These are phyloP conservation scores for Phytophthora nicotianae DNA, from an alignment of 352 stramenopile species.

Conservation along the genomic window DNA sequence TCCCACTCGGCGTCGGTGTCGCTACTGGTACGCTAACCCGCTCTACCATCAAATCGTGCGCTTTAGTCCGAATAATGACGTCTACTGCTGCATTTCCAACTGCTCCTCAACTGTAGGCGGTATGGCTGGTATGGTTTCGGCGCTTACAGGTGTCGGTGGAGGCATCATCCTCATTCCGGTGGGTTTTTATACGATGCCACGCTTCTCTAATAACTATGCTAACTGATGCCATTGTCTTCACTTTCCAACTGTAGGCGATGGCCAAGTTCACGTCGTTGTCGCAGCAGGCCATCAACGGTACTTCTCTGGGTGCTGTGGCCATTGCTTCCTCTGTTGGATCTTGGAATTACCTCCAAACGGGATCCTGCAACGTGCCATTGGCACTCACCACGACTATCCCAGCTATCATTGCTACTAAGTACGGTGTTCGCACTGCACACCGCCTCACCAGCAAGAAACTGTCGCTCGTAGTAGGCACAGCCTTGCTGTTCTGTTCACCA, in stretches of 20 bases:
- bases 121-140: constrained; percentile 74
- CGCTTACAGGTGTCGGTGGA: constrained; percentile 80
- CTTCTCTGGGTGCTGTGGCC: constrained; percentile 80
- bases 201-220: constrained; percentile 1
- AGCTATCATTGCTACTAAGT: constrained; percentile 76
- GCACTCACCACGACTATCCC: constrained; percentile 74
- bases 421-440: constrained; percentile 80
- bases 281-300: constrained; percentile 86
- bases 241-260: constrained; percentile 52
- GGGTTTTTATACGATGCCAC: constrained; percentile 3
- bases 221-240: background rate
- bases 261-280: constrained; percentile 80
- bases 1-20: constrained; percentile 55
- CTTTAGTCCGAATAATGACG: background rate
- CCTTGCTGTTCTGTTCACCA: constrained; percentile 80
- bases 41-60: background rate
- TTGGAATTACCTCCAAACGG: constrained; percentile 72
- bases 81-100: constrained; percentile 6
- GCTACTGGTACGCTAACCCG: constrained; percentile 31
- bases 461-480: constrained; percentile 73
- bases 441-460: constrained; percentile 75
- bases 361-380: constrained; percentile 80
- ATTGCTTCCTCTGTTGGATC: constrained; percentile 68
- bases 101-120: constrained; percentile 41
- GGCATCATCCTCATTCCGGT: constrained; percentile 87